Base-by-base conservation (phyloP, 208 protist species). In the Crithidia sp. region DNA sequence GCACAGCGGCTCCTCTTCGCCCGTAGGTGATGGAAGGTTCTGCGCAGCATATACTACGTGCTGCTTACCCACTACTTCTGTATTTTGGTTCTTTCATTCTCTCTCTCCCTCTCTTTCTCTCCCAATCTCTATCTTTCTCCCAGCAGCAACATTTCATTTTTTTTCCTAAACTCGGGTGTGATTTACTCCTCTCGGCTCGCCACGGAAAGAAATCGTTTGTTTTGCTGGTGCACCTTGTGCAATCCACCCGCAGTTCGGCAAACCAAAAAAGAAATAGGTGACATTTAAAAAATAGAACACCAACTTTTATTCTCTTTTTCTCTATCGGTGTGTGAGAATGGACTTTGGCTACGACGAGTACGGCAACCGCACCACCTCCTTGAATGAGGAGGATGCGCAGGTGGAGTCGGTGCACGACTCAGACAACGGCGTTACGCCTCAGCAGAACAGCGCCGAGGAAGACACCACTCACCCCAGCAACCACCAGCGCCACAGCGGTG, bases 291-390 rank as follows among this genome's bases (percentile, higher is more conserved):
- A 28, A 28, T 28, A 28, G 28, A 28, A 28, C 28, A 28, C 28
- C 28, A 2, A 28, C 28, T 28, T 28, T 28, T 28, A 28, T 28
- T 28, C 1, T 28, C 28, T 1, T 28, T 28, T 28, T 28, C 28
- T 28, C 28, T 28, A 1, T 28, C 28, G 28, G 28, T 28, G 28
- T 1, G 28, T 28, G 28, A 58, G 44, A 40, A 94, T 94, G 89
- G 69, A 94, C 62, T 94, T 88, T 55, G 87, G 89, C 9, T 94
- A 92, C 76, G 85, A 94, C 75, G 89, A 90, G 62, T 61, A 84
- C 45, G 86, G 89, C 9, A 86, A 90, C 49, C 79, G 83, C 53
- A 79, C 69, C 8, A 50, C 19, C 39, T 55, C 57, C 49, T 52
- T 44, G 16, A 64, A 74, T 7, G 82, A 80, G 45, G 80, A 80